Conservation (phyloP, 2,329 filamentous ascomycete species). For the Pseudogymnoascus sp. region DNA sequence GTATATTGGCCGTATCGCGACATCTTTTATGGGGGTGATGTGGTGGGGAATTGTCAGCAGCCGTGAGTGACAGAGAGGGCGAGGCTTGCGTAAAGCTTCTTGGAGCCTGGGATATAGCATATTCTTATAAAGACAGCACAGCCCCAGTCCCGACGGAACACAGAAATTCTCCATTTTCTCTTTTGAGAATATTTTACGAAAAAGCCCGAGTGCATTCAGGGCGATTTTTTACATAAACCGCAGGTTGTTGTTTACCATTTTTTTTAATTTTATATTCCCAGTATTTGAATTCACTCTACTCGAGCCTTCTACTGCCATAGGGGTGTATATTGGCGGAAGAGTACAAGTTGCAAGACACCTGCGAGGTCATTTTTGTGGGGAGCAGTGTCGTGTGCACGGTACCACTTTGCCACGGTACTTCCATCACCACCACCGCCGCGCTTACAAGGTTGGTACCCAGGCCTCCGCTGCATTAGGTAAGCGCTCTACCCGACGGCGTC, state of each 20-base stretch:
- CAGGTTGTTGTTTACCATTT: background rate
- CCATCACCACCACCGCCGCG: background rate
- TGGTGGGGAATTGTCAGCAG: background rate
- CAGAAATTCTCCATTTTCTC: background rate
- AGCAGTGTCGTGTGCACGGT: constrained; percentile 1
- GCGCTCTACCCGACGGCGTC: background rate
- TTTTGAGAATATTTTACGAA: background rate
- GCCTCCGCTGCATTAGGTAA: constrained; percentile 1
- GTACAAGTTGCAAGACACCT: background rate
- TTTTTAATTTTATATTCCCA: background rate
- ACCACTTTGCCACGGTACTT: constrained; percentile 2
- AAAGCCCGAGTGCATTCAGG: background rate
- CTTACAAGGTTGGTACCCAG: background rate
- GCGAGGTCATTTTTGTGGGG: constrained; percentile 6
- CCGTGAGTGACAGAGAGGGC: background rate
- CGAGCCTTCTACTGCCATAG: background rate
- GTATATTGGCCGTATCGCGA: too few species aligned
- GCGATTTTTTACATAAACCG: background rate
- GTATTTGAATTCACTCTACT: background rate
- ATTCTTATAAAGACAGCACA: background rate
- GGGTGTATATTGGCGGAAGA: background rate
- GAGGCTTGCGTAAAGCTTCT: constrained; percentile 5
- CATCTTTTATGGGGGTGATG: too few species aligned
- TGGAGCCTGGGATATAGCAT: background rate
- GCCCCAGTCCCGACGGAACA: background rate